Percentiles rank a stretch among this genome's conserved stretches.
Evolutionary conservation across 2,329 filamentous ascomycete species (phyloP).

Genomic region (Fusarium udum): DNA sequence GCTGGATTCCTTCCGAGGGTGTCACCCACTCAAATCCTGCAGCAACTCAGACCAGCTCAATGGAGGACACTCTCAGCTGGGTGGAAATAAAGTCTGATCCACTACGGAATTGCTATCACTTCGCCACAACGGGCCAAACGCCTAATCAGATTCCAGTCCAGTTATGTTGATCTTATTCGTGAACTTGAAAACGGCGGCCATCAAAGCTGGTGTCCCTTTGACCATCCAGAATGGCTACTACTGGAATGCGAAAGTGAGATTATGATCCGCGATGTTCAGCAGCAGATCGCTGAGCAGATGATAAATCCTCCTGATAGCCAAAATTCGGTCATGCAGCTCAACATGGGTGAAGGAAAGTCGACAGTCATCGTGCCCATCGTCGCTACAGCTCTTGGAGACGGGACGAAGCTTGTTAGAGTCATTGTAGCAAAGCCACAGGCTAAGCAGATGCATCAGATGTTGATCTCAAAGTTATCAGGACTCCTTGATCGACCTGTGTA

Average conservation of each 20-base stretch:
- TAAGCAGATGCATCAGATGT: slow-evolving; percentile 62
- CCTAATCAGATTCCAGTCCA: slow-evolving; percentile 44
- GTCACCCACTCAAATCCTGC: slow-evolving; percentile 48
- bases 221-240: slow-evolving; percentile 68
- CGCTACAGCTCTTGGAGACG: slow-evolving; percentile 62
- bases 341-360: slow-evolving; percentile 78
- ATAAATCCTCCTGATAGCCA: slow-evolving; percentile 47
- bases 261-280: slow-evolving; percentile 68
- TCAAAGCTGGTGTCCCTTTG: slow-evolving; percentile 60
- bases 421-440: slow-evolving; percentile 70
- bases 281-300: slow-evolving; percentile 67
- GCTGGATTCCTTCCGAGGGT: slow-evolving; percentile 41
- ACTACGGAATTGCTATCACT: slow-evolving; percentile 54
- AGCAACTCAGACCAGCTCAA: slow-evolving; percentile 42
- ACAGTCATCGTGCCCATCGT: slow-evolving; percentile 75
- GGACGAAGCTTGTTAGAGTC: slow-evolving; percentile 61
- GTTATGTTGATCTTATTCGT: slow-evolving; percentile 47
- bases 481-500: slow-evolving; percentile 64
- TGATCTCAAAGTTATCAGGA: slow-evolving; percentile 57
- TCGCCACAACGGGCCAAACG: slow-evolving; percentile 55
- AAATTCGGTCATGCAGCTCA: slow-evolving; percentile 71
- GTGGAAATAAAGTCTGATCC: slow-evolving; percentile 51
- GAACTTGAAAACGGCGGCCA: slow-evolving; percentile 64
- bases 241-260: slow-evolving; percentile 72
- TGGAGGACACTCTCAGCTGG: slow-evolving; percentile 42